Evolutionary conservation across 1,139 yeast genomes (phyloP).

Genomic region (Candida pseudoviswanathii): DNA sequence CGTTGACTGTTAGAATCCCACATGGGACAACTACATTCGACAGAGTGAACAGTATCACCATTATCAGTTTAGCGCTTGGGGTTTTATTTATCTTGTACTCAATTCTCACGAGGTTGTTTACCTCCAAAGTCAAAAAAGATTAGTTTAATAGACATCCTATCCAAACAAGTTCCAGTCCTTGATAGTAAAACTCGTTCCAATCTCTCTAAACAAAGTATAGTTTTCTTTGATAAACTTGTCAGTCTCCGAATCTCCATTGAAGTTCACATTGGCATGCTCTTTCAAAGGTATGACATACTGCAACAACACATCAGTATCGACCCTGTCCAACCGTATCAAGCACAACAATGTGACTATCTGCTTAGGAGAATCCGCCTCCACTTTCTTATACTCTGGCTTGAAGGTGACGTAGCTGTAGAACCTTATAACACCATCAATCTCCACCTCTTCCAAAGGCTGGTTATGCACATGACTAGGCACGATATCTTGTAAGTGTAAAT

Average conservation of each 20-base stretch:
- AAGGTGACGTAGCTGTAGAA: slow-evolving; percentile 13
- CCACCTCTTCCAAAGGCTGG: slow-evolving; percentile 7
- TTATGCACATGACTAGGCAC: slow-evolving; percentile 15
- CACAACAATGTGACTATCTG: slow-evolving; percentile 33
- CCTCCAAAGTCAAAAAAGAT: slow-evolving; percentile 3
- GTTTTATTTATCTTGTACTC: slow-evolving; percentile 13
- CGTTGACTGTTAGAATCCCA: slow-evolving; percentile 27
- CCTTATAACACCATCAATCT: slow-evolving; percentile 9
- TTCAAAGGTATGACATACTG: slow-evolving; percentile 57
- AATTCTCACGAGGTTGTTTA: slow-evolving; percentile 10
- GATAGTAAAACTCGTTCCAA: slow-evolving; percentile 23
- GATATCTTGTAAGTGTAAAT: slow-evolving; percentile 46
- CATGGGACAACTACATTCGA: slow-evolving; percentile 22
- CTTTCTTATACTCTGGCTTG: slow-evolving; percentile 10
- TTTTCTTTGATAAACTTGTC: slow-evolving; percentile 13
- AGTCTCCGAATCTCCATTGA: slow-evolving; percentile 19
- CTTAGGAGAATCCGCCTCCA: slow-evolving; percentile 10
- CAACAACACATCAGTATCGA: slow-evolving; percentile 62
- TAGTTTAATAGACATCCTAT: slow-evolving; percentile 1
- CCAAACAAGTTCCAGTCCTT: slow-evolving; percentile 33
- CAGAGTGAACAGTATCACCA: slow-evolving; percentile 19
- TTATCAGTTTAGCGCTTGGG: slow-evolving; percentile 16
- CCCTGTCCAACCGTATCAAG: slow-evolving; percentile 52
- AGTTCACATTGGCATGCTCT: slow-evolving; percentile 12
- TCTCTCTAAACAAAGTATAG: slow-evolving; percentile 21